Evolutionary conservation across 345 rosid genomes (phyloP).

Genomic region (Brassica juncea): DNA sequence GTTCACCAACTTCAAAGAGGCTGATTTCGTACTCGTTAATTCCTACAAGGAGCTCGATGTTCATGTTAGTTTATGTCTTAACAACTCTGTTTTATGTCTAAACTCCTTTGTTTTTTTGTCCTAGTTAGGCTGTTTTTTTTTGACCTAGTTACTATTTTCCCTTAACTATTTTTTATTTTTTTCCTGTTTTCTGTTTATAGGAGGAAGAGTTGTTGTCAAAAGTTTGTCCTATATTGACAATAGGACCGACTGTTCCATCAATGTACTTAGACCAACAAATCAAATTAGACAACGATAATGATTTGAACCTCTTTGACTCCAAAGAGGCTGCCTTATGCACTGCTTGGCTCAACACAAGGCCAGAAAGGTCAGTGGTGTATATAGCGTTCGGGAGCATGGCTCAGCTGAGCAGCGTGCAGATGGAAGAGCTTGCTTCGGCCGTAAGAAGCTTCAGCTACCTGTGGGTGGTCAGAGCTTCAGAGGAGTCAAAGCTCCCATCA

Average conservation of each 20-base stretch:
- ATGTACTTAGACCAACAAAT: constrained; percentile 54
- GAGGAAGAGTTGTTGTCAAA: constrained; percentile 48
- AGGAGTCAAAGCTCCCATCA: constrained; percentile 50
- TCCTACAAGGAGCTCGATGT: constrained; percentile 50
- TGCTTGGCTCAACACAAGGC: constrained; percentile 53
- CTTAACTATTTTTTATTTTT: too few relatives aligned
- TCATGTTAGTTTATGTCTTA: constrained; percentile 40
- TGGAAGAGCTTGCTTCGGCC: constrained; percentile 56
- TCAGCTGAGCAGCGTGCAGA: constrained; percentile 44
- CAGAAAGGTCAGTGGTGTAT: constrained; percentile 56
- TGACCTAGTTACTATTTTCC: too few relatives aligned
- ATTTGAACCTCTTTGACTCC: constrained; percentile 46
- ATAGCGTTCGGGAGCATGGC: constrained; percentile 73
- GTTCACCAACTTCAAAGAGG: constrained; percentile 49
- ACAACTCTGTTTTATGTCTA: neutral
- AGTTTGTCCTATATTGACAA: constrained; percentile 44
- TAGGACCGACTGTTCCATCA: constrained; percentile 76
- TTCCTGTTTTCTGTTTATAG: constrained; percentile 25
- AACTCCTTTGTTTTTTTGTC: neutral
- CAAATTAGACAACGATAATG: constrained; percentile 48
- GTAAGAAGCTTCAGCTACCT: constrained; percentile 45
- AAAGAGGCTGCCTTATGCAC: constrained; percentile 37
- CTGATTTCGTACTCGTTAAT: constrained; percentile 52
- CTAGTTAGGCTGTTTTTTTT: neutral
- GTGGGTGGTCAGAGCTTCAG: constrained; percentile 59